phyloP scores from a whole-genome alignment of 129 eudicot species.

The Tagetes erecta region DNA sequence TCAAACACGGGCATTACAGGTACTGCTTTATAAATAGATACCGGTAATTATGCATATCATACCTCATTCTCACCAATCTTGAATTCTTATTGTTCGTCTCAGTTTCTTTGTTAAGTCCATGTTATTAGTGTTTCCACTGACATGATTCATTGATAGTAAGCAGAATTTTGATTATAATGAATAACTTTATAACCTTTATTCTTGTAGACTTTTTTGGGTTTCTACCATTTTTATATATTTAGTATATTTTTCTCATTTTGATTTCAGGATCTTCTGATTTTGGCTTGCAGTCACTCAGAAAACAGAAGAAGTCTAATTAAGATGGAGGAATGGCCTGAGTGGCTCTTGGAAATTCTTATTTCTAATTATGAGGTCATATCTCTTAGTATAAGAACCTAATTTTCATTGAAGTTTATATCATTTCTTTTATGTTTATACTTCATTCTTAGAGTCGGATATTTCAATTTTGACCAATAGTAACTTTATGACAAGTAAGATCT shows the following conservation, averaged over 20 bases:
- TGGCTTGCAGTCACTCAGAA: constrained; percentile 94
- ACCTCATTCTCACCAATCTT: constrained; percentile 10
- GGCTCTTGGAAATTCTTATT: constrained; percentile 96
- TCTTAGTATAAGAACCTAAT: background rate
- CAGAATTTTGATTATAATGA: background rate
- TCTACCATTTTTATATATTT: constrained; percentile 25
- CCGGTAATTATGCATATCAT: constrained; percentile 7
- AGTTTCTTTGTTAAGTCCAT: background rate
- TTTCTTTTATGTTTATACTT: background rate
- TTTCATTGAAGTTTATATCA: background rate
- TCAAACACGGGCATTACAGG: constrained; percentile 89
- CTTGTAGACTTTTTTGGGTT: constrained; percentile 6
- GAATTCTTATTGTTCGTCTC: background rate
- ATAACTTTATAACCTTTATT: background rate
- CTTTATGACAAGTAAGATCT: constrained; percentile 1
- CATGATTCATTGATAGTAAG: background rate
- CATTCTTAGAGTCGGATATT: constrained; percentile 1
- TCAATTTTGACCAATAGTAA: background rate
- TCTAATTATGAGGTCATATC: constrained; percentile 79
- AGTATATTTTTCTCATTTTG: constrained; percentile 38
- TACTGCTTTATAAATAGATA: constrained; percentile 26
- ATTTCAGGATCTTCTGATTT: constrained; percentile 97
- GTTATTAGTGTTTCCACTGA: constrained; percentile 3
- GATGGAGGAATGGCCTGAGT: constrained; percentile 99
- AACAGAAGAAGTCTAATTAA: constrained; percentile 70